phyloP scores from a whole-genome alignment of 352 stramenopile genomes.

The Phytophthora kernoviae region DNA sequence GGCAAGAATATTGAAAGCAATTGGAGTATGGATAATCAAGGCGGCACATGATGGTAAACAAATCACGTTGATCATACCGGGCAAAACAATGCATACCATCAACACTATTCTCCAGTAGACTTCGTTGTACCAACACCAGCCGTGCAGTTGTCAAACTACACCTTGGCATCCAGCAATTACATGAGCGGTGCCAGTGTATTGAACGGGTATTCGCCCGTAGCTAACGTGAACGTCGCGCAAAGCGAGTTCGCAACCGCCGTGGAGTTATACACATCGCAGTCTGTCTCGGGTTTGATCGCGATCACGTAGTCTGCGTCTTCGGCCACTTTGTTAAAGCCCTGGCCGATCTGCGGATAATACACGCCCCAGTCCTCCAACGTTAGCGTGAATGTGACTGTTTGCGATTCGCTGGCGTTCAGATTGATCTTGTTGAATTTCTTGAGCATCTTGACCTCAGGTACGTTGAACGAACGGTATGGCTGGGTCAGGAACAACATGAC shows the following conservation, averaged over 20 bases:
- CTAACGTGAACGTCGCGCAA: background rate
- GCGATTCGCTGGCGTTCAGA: background rate
- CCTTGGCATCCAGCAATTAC: no score
- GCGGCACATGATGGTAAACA: no score
- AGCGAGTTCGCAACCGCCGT: background rate
- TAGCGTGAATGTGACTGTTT: background rate
- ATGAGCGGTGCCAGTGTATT: background rate
- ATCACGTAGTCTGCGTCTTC: conserved; percentile 2
- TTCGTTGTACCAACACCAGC: no score
- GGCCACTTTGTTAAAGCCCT: conserved; percentile 1
- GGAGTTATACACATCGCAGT: background rate
- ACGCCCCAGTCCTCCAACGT: conserved; percentile 3
- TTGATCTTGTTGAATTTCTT: conserved; percentile 3
- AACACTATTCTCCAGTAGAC: no score
- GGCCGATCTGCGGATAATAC: conserved; percentile 1
- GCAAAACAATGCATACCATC: no score
- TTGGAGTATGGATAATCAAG: no score
- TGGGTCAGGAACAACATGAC: conserved; percentile 1
- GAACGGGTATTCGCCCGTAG: background rate
- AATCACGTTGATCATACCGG: no score
- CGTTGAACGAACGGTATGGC: background rate
- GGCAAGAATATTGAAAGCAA: no score
- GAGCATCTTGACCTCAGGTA: conserved; percentile 1
- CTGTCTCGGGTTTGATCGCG: background rate
- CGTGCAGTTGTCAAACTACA: no score